Evolutionary conservation across 257 asterid species (phyloP).

Genomic region (Striga asiatica): DNA sequence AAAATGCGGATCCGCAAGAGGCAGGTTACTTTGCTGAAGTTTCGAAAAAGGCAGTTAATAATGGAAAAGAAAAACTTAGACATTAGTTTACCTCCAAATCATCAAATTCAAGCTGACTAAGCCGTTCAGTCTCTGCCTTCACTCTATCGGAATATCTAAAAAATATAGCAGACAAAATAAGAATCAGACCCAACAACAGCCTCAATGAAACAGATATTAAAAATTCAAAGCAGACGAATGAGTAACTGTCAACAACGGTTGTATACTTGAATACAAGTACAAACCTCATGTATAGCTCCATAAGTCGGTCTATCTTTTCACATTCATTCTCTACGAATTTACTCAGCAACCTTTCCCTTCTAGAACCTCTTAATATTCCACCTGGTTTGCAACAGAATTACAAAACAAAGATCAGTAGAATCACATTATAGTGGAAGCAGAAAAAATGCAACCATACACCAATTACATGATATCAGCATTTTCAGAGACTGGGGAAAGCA

Average conservation of each 20-base stretch:
- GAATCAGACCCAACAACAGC: slow-evolving; percentile 9
- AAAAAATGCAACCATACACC: slow-evolving; percentile 1
- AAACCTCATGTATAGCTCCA: slow-evolving; percentile 95
- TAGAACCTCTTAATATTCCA: slow-evolving; percentile 92
- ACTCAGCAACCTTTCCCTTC: slow-evolving; percentile 83
- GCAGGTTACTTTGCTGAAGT: neutral
- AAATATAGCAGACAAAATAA: slow-evolving; percentile 1
- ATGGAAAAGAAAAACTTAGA: slow-evolving; percentile 1
- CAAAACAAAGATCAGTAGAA: slow-evolving; percentile 12
- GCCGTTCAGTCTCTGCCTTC: slow-evolving; percentile 58
- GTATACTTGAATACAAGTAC: slow-evolving; percentile 9
- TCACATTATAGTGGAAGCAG: neutral
- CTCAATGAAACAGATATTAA: neutral
- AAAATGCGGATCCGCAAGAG: neutral
- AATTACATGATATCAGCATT: slow-evolving; percentile 3
- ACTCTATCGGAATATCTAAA: slow-evolving; percentile 80
- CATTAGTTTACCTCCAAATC: slow-evolving; percentile 60
- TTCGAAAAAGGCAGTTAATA: slow-evolving; percentile 2
- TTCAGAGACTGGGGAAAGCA: slow-evolving; percentile 4
- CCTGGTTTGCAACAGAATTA: slow-evolving; percentile 31
- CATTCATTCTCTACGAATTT: slow-evolving; percentile 95
- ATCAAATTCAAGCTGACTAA: slow-evolving; percentile 59
- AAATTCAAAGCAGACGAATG: neutral
- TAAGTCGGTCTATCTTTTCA: slow-evolving; percentile 92
- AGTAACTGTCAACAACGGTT: neutral